Base-by-base conservation (phyloP, 2,329 filamentous ascomycete genomes). In the Conoideocrella luteorostrata region DNA sequence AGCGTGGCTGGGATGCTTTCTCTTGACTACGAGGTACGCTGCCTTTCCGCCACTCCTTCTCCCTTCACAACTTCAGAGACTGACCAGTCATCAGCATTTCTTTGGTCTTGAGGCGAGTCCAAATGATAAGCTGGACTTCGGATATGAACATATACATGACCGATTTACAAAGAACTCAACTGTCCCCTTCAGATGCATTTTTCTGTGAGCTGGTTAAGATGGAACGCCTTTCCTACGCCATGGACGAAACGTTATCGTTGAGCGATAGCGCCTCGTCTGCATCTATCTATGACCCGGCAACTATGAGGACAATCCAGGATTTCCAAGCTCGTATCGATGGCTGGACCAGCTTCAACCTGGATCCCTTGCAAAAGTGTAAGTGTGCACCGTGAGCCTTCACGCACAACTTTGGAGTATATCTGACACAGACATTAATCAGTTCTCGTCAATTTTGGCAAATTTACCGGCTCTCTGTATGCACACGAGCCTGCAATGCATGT, bases 401-500 rank as follows among this genome's bases (percentile, higher is more conserved):
- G n/a, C n/a, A n/a, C n/a, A 15, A 11, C 18, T 13, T n/a, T 12
- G n/a, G 37, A 21, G 37, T 15, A 23, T 12, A 26, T 39, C 15
- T 21, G 12, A 28, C 37, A 7, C 15, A 39, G n/a, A 12, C 13
- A 12, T 26, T 17, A 5, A 12, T 13, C 7, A 45, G 43, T 29
- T 21, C 37, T 45, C 18, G 12, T 45, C n/a, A 32, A 40, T 10
- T 45, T 45, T 20, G 23, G 43, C 9, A 36, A 23, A 37, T 35
- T 35, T 30, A 21, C 43, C 12, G 23, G 13, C 12, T 45, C 35
- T 4, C 22, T 45, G 21, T 45, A 40, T 21, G 43, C 24, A 11
- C 36, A 45, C 15, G 43, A 45, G 24, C 37, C 37, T 11, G 37
- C 17, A 7, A 45, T 45, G 43, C 43, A 45, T 20, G 37, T 45